Conservation (phyloP, 1,139 yeast genomes). For the Blastobotrys ciferrii region DNA sequence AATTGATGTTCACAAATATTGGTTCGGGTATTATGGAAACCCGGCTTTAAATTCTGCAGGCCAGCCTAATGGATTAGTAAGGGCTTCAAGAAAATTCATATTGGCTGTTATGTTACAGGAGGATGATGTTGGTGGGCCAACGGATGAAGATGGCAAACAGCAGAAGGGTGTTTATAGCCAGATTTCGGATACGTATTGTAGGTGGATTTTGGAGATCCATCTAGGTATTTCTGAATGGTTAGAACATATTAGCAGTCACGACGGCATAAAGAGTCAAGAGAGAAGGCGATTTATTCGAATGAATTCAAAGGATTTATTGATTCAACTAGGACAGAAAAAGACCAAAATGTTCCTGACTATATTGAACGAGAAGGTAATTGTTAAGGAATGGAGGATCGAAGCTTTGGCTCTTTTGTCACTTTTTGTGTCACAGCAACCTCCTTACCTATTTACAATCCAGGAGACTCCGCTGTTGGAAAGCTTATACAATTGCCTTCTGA, state of each 20-base stretch:
- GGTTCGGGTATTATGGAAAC: conserved; percentile 53
- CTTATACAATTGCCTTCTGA: conserved; percentile 44
- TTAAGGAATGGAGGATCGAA: conserved; percentile 39
- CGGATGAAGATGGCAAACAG: conserved; percentile 7
- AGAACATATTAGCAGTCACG: conserved; percentile 10
- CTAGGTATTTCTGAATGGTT: conserved; percentile 20
- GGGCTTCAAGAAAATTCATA: conserved; percentile 46
- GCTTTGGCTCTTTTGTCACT: conserved; percentile 39
- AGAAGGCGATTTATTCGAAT: conserved; percentile 48
- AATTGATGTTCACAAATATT: conserved; percentile 44
- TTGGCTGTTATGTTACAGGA: conserved; percentile 35
- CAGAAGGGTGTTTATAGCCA: conserved; percentile 21
- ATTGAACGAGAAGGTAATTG: conserved; percentile 38
- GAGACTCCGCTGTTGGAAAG: conserved; percentile 44
- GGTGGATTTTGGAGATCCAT: conserved; percentile 27
- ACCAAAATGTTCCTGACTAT: conserved; percentile 40
- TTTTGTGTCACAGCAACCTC: conserved; percentile 34
- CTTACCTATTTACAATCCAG: conserved; percentile 39
- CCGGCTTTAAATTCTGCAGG: conserved; percentile 67
- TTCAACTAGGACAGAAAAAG: conserved; percentile 42
- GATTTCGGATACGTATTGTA: conserved; percentile 19
- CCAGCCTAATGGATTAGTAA: conserved; percentile 39
- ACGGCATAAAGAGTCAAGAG: conserved; percentile 39
- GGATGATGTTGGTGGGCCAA: conserved; percentile 26
- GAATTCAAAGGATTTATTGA: conserved; percentile 45